Evolutionary conservation across 2,329 filamentous ascomycete species (phyloP), one percentile per base, ranked within the genome.

Genomic region (Septoria petroselini): DNA sequence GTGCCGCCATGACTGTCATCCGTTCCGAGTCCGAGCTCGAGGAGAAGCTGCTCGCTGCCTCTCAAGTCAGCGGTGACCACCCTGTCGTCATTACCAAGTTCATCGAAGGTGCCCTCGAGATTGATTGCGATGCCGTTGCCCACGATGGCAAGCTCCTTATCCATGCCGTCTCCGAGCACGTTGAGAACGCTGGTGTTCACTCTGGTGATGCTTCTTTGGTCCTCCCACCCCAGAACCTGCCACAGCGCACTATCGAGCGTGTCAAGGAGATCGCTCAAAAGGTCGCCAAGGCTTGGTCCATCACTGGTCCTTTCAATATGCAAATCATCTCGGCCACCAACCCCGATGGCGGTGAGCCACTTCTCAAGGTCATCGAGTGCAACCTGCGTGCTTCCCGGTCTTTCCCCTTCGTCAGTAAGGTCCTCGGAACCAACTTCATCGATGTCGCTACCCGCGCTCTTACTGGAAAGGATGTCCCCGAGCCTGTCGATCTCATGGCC

Each of bases 261-360:
- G 82, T 95, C 66, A 97, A 96, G 82, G 88, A 88, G 62, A 97
- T 98, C 62, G 91, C 93, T 12, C 73, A 91, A 71, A 97, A 95
- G 81, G 91, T 98, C 44, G 93, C 93, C 59, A 87, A 93, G 73
- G 93, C 93, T 40, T 96, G 91, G 89, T 90, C 81, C 66, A 97
- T 97, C 70, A 97, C 90, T 15, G 93, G 93, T 48, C 93, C 93
- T 52, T 98, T 97, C 83, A 98, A 98, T 80, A 97, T 98, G 91
- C 93, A 98, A 70, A 95, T 98, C 73, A 97, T 98, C 80, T 95
- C 95, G 76, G 89, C 87, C 29, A 79, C 88, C 9, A 77, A 86
- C 64, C 82, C 85, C 25, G 83, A 88, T 52, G 86, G 86, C 50
- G 85, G 84, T 48, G 81, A 87, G 67, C 80, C 85, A 65, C 77